Evolutionary conservation across 352 stramenopile genomes (phyloP).

Genomic region (Phytopythium sindhum): DNA sequence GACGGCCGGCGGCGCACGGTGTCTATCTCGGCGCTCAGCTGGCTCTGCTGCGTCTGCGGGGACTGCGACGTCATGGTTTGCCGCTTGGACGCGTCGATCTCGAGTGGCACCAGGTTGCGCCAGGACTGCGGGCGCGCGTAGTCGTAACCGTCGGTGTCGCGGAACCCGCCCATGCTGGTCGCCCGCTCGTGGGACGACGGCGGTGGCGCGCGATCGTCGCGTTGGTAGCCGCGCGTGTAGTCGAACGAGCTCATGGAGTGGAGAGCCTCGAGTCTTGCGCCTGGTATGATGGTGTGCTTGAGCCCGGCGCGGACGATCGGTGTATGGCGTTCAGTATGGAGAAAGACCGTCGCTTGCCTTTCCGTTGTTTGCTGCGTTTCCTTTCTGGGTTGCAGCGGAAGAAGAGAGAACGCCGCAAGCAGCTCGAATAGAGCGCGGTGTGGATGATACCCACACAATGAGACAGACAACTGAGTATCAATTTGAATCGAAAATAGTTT

Average conservation of each 20-base stretch:
- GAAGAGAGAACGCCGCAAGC: not conserved
- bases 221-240: slow-evolving; percentile 7
- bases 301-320: not conserved
- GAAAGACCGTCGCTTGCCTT: not conserved
- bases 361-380: too few species aligned
- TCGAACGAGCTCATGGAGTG: slow-evolving; percentile 19
- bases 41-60: not conserved
- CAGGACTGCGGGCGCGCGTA: slow-evolving; percentile 38
- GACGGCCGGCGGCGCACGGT: slow-evolving; percentile 3
- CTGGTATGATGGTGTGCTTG: too few species aligned
- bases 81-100: slow-evolving; percentile 12
- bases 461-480: not conserved
- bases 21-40: slow-evolving; percentile 13
- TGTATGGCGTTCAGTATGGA: not conserved
- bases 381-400: not conserved
- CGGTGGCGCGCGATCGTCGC: not conserved
- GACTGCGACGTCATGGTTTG: not conserved
- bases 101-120: slow-evolving; percentile 36
- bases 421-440: not conserved
- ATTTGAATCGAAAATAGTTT: too few species aligned
- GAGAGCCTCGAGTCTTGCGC: too few species aligned
- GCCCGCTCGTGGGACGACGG: slow-evolving; percentile 15
- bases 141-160: slow-evolving; percentile 16
- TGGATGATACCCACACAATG: not conserved
- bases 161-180: not conserved